Evolutionary conservation across 306 rosid genomes (phyloP), one percentile per base, ranked within the genome.

Genomic region (Ormosia semicastrata): DNA sequence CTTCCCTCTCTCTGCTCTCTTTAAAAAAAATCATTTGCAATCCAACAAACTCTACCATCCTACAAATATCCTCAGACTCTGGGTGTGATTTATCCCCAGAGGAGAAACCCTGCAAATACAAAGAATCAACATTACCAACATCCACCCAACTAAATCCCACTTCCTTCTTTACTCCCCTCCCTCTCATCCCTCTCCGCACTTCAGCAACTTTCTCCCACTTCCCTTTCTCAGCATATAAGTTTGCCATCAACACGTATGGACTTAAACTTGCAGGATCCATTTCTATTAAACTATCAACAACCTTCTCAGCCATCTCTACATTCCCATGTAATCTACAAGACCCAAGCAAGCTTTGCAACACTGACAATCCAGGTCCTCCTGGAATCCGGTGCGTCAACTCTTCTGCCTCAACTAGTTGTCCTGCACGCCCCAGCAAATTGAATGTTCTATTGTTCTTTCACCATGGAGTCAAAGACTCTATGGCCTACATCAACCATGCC

Each of bases 91-190:
- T 83, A 81, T 94, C 98, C 53, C 94, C 92, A 1, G 97, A 90
- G 8, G 97, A 94, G 81, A 94, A 94, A 14, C 97, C 87, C 82
- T 90, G 94, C 52, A 94, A 84, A 77, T 64, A 80, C 84, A 88
- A 80, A 40, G 92, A 91, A 75, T 86, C 89, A 63, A 75, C 85
- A 78, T 73, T 84, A 62, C 80, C 89, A 58, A 78, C 90, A 76
- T 92, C 94, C 58, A 89, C 96, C 97, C 97, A 91, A 83, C 97
- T 92, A 82, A 83, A 92, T 10, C 94, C 97, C 37, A 92, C 90
- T 76, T 90, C 94, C 85, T 91, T 94, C 82, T 79, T 92, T 53
- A 94, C 94, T 79, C 93, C 91, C 56, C 36, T 90, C 33, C 84
- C 90, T 83, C 94, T 92, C 98, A 92, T 94, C 76, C 77, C 60